phyloP scores from a whole-genome alignment of 2,329 filamentous ascomycete species.

The Hymenoscyphus linearis region DNA sequence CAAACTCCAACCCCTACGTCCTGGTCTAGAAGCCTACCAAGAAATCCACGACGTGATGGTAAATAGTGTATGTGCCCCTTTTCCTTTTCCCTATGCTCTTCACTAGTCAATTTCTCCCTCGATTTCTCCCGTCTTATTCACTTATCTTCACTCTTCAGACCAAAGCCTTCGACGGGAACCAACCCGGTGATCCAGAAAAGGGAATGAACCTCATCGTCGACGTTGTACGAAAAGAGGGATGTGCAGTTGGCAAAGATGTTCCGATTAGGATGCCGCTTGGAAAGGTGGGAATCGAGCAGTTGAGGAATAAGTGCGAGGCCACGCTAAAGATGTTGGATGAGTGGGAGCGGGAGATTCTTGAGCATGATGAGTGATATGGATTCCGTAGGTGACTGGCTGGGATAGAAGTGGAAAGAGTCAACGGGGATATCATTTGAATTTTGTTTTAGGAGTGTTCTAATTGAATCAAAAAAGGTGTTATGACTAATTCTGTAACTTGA shows the following conservation, averaged over 20 bases:
- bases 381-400: too few relatives aligned
- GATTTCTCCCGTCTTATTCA: too few relatives aligned
- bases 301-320: constrained; percentile 37
- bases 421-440: too few relatives aligned
- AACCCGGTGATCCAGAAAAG: constrained; percentile 52
- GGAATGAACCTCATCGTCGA: constrained; percentile 49
- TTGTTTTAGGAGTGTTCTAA: too few relatives aligned
- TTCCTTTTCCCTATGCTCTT: constrained; percentile 27
- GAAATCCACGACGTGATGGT: constrained; percentile 17
- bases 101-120: too few relatives aligned
- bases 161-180: constrained; percentile 38
- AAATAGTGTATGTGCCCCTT: constrained; percentile 17
- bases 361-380: background rate
- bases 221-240: constrained; percentile 46
- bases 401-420: too few relatives aligned
- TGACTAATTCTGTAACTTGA: too few relatives aligned
- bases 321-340: constrained; percentile 1
- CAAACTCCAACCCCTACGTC: constrained; percentile 16
- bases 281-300: constrained; percentile 39
- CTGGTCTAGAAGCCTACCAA: constrained; percentile 24
- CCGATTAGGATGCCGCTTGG: constrained; percentile 52
- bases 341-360: background rate
- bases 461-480: too few relatives aligned
- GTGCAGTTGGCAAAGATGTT: constrained; percentile 43
- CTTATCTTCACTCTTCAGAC: too few relatives aligned